These are phyloP conservation scores for Phytophthora brassicae DNA, from an alignment of 352 stramenopile genomes.

Conservation along the genomic window DNA sequence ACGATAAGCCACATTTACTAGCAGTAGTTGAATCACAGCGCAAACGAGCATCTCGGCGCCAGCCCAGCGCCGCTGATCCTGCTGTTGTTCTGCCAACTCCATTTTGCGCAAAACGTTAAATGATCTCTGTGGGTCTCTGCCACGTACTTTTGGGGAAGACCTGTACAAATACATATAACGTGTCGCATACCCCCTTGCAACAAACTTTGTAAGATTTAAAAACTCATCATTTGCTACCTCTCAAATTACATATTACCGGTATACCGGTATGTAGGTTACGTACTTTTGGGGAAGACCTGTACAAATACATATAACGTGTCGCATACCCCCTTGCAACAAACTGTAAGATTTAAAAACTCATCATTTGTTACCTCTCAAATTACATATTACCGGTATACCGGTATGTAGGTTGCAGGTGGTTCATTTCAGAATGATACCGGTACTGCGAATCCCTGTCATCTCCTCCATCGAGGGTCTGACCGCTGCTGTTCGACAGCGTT, in stretches of 20 bases:
- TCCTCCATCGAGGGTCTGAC: conserved; percentile 37
- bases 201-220: neutral
- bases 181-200: conserved; percentile 1
- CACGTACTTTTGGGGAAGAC: neutral
- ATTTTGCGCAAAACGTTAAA: conserved; percentile 13
- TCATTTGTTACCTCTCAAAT: neutral
- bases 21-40: conserved; percentile 59
- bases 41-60: conserved; percentile 62
- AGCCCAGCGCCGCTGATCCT: conserved; percentile 49
- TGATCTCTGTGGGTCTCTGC: conserved; percentile 7
- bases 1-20: conserved; percentile 65
- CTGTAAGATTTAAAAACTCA: no score
- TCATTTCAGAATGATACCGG: no score
- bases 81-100: conserved; percentile 22
- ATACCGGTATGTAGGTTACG: no score
- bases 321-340: neutral
- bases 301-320: neutral
- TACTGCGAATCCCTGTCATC: conserved; percentile 40
- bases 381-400: no score
- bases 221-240: neutral
- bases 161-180: neutral
- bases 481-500: conserved; percentile 25
- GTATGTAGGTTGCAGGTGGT: no score
- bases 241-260: neutral
- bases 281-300: neutral